Conservation (phyloP, 164 flowering plant species). For the Nymphaea thermarum region DNA sequence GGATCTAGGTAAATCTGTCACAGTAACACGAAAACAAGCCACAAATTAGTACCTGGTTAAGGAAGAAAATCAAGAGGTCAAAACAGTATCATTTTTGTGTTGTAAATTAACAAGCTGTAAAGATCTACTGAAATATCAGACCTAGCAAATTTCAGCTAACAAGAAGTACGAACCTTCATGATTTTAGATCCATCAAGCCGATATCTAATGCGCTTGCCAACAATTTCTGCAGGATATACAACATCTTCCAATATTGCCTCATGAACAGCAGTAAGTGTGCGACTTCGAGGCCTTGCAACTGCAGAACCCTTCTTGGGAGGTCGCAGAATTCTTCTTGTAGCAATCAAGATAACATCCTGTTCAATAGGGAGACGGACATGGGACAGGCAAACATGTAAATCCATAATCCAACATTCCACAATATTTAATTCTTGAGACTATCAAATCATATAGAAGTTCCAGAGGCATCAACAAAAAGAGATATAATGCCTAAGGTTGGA, state of each 20-base stretch:
- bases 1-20: slow-evolving; percentile 9
- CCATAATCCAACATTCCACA: no score
- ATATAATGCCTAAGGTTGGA: no score
- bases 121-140: no score
- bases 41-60: no score
- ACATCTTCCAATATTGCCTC: slow-evolving; percentile 78
- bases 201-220: slow-evolving; percentile 74
- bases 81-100: not conserved
- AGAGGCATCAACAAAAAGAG: no score
- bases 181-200: slow-evolving; percentile 71
- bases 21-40: not conserved
- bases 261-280: slow-evolving; percentile 80
- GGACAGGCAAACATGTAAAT: no score
- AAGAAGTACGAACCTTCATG: slow-evolving; percentile 39
- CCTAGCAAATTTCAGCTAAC: no score
- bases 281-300: slow-evolving; percentile 59
- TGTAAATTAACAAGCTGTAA: not conserved
- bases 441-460: no score
- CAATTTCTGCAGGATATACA: slow-evolving; percentile 83
- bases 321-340: slow-evolving; percentile 67
- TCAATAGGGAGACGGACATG: not conserved
- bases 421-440: no score
- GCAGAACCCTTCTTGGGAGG: slow-evolving; percentile 96
- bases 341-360: slow-evolving; percentile 72
- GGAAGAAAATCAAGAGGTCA: not conserved